Evolutionary conservation across 306 rosid genomes (phyloP).

Genomic region (Clitoria ternatea): DNA sequence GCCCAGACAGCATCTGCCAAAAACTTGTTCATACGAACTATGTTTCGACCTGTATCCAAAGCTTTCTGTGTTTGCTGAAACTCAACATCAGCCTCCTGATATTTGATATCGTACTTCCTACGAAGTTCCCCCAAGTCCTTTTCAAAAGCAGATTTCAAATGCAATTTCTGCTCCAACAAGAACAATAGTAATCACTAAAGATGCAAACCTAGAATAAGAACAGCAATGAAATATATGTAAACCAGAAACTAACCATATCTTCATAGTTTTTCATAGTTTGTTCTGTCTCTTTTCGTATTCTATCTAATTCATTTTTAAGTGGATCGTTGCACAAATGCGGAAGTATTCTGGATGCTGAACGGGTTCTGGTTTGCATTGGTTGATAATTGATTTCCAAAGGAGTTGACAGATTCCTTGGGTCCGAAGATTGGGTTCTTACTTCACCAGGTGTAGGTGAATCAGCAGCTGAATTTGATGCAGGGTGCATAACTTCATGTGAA

Average conservation of each 20-base stretch:
- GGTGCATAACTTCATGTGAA: conserved; percentile 20
- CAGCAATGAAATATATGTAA: conserved; percentile 3
- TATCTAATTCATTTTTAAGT: conserved; percentile 60
- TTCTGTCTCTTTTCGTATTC: conserved; percentile 41
- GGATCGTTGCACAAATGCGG: conserved; percentile 44
- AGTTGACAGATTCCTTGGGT: conserved; percentile 31
- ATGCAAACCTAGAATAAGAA: conserved; percentile 10
- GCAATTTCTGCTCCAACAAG: conserved; percentile 57
- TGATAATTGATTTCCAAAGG: conserved; percentile 41
- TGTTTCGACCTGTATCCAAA: conserved; percentile 38
- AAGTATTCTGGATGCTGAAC: conserved; percentile 27
- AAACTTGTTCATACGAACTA: conserved; percentile 43
- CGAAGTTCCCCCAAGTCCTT: conserved; percentile 69
- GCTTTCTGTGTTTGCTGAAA: conserved; percentile 38
- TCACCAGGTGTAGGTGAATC: conserved; percentile 11
- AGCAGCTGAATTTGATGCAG: conserved; percentile 29
- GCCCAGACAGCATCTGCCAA: conserved; percentile 78
- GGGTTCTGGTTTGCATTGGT: conserved; percentile 35
- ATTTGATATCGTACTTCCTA: conserved; percentile 49
- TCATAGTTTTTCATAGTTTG: conserved; percentile 33
- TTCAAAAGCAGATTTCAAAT: conserved; percentile 51
- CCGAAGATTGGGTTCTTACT: conserved; percentile 28
- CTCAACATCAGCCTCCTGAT: conserved; percentile 46
- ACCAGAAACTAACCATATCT: conserved; percentile 54
- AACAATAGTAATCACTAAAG: conserved; percentile 20